Conservation (phyloP, 768 basidiomycete species). For the Mycena albidolilacea region DNA sequence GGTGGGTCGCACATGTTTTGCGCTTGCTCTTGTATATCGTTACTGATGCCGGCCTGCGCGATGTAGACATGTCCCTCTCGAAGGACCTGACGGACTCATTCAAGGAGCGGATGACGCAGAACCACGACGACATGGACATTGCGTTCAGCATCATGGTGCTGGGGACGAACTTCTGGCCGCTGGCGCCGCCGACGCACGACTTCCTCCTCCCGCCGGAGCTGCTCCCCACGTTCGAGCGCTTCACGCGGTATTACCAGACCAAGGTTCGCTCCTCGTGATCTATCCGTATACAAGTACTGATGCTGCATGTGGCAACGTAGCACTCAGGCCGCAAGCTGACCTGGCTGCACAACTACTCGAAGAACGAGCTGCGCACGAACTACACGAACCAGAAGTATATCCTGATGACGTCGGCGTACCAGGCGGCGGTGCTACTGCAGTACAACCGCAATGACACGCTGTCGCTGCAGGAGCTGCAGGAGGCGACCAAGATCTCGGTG, state of each 20-base stretch:
- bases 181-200: slow-evolving; percentile 86
- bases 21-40: background rate
- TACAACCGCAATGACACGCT: slow-evolving; percentile 94
- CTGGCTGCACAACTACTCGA: slow-evolving; percentile 99
- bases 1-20: slow-evolving; percentile 60
- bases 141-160: slow-evolving; percentile 95
- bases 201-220: slow-evolving; percentile 93
- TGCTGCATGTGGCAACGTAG: slow-evolving; percentile 58
- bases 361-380: slow-evolving; percentile 95
- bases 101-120: slow-evolving; percentile 92
- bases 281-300: background rate
- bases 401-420: slow-evolving; percentile 94
- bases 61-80: slow-evolving; percentile 90
- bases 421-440: slow-evolving; percentile 92
- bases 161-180: slow-evolving; percentile 96
- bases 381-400: slow-evolving; percentile 97
- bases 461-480: slow-evolving; percentile 34
- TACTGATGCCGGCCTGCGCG: slow-evolving; percentile 3
- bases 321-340: slow-evolving; percentile 97
- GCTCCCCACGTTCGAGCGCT: slow-evolving; percentile 88
- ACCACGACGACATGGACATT: slow-evolving; percentile 86
- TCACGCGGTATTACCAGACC: slow-evolving; percentile 90
- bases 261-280: slow-evolving; percentile 17
- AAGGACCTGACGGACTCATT: slow-evolving; percentile 96
- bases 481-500: slow-evolving; percentile 35